A percentile compares a stretch with the other conserved stretches of the same genome.
phyloP scores from a whole-genome alignment of 441 rosid genomes.

The Mallotus japonicus region DNA sequence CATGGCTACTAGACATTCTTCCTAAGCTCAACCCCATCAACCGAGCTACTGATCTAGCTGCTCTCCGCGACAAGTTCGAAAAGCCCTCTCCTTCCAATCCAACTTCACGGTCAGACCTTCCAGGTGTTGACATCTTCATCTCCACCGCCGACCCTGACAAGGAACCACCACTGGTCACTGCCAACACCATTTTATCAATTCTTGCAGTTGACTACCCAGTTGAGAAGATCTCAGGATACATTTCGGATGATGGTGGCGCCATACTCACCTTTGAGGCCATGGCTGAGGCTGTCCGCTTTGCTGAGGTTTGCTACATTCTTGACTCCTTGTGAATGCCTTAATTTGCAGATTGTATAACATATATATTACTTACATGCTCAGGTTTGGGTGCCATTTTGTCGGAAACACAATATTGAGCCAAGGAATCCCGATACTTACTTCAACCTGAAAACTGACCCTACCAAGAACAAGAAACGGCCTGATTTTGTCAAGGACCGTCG shows the following conservation, averaged over 20 bases:
- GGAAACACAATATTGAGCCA: slow-evolving; percentile 84
- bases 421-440: slow-evolving; percentile 86
- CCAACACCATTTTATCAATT: slow-evolving; percentile 75
- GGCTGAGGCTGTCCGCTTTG: slow-evolving; percentile 82
- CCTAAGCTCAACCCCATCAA: slow-evolving; percentile 83
- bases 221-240: slow-evolving; percentile 67
- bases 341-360: not conserved
- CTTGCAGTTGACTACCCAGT: slow-evolving; percentile 70
- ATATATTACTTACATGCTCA: slow-evolving; percentile 5
- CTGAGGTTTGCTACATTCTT: slow-evolving; percentile 40
- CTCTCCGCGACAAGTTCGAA: slow-evolving; percentile 76
- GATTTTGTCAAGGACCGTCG: slow-evolving; percentile 88
- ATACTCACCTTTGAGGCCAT: slow-evolving; percentile 89
- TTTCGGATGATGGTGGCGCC: slow-evolving; percentile 92
- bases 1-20: slow-evolving; percentile 76
- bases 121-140: slow-evolving; percentile 72
- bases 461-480: slow-evolving; percentile 62
- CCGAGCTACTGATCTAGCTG: slow-evolving; percentile 67
- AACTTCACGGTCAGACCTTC: slow-evolving; percentile 77
- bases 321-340: not conserved
- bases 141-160: slow-evolving; percentile 85
- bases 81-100: slow-evolving; percentile 65
- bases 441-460: slow-evolving; percentile 52
- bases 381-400: slow-evolving; percentile 94
- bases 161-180: slow-evolving; percentile 83